Evolutionary conservation across 2,329 filamentous ascomycete genomes (phyloP).

Genomic region (Fusarium devonianum): DNA sequence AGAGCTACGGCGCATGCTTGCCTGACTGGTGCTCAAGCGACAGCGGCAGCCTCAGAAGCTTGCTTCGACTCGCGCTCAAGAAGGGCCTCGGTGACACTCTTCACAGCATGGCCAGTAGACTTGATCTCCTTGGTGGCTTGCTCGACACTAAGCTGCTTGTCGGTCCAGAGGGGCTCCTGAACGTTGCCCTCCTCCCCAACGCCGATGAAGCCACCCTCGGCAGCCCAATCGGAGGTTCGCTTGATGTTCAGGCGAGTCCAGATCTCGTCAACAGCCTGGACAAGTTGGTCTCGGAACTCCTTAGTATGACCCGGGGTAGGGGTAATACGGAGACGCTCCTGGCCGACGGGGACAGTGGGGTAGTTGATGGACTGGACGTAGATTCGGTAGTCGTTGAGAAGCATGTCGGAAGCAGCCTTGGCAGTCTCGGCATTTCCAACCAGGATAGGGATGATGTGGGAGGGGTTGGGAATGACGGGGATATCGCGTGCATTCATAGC

Average conservation of each 20-base stretch:
- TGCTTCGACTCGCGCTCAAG: slow-evolving; percentile 61
- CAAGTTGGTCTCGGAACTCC: slow-evolving; percentile 84
- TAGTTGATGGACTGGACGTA: slow-evolving; percentile 99
- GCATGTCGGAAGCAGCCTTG: slow-evolving; percentile 89
- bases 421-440: slow-evolving; percentile 94
- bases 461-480: slow-evolving; percentile 96
- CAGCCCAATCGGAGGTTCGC: slow-evolving; percentile 90
- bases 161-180: slow-evolving; percentile 85
- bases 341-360: slow-evolving; percentile 95
- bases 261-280: slow-evolving; percentile 83
- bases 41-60: slow-evolving; percentile 41
- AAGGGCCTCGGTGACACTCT: slow-evolving; percentile 63
- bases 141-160: slow-evolving; percentile 82
- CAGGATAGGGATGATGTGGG: slow-evolving; percentile 92
- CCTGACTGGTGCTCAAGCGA: slow-evolving; percentile 30
- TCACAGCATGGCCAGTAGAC: slow-evolving; percentile 49
- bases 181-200: slow-evolving; percentile 76
- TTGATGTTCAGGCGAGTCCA: slow-evolving; percentile 91
- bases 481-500: slow-evolving; percentile 81
- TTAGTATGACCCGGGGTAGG: slow-evolving; percentile 91
- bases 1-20: background rate
- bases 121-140: slow-evolving; percentile 69
- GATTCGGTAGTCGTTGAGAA: slow-evolving; percentile 88
- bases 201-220: slow-evolving; percentile 90
- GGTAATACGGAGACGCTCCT: slow-evolving; percentile 94